Base-by-base conservation (phyloP, 1,284 basidiomycete species). In the Malassezia pachydermatis region DNA sequence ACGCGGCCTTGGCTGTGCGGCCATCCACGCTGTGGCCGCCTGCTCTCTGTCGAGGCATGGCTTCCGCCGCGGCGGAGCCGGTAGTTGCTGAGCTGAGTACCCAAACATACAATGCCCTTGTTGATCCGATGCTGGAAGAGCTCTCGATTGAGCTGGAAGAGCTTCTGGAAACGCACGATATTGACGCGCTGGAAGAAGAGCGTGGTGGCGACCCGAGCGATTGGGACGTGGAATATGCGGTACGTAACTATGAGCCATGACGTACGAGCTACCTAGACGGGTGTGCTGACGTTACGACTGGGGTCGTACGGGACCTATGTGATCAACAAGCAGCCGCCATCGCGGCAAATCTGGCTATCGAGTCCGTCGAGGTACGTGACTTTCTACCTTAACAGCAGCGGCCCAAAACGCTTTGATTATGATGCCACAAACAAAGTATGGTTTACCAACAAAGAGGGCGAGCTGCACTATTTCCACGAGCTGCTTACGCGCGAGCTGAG, bases 301-400 rank as follows among this genome's bases (percentile, higher is more conserved):
- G 88, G 85, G 28, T 76, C 79, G 7, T 77, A 84, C 55, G 90
- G 90, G 16, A 96, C 87, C n/a, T 98, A 95, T 75, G 92, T 96
- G 33, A 86, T 98, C 76, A 98, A 98, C 76, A 98, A 98, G 77
- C 92, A 98, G 73, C 92, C 92, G 8, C 92, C 94, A 5, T 96
- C 96, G 72, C 88, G 89, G 74, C 94, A 98, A 73, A 96, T 98
- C 67, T 98, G 92, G 92, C 77, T 98, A 27, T 90, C 87, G 10
- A 92, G 88, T 28, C 92, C 92, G 0, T 57, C 50, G 20, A 64
- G 61, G 64, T 68, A 46, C 10, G 63, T 39, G 33, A 16, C 36
- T 4, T 5, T n/a, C n/a, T 14, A 38, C 45, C 24, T 41, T 37
- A 17, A 29, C 22, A 10, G 33, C 55, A 68, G 65, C 35, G 67